Evolutionary conservation across 2,329 filamentous ascomycete genomes (phyloP).

Genomic region (Cyclaneusma minus): DNA sequence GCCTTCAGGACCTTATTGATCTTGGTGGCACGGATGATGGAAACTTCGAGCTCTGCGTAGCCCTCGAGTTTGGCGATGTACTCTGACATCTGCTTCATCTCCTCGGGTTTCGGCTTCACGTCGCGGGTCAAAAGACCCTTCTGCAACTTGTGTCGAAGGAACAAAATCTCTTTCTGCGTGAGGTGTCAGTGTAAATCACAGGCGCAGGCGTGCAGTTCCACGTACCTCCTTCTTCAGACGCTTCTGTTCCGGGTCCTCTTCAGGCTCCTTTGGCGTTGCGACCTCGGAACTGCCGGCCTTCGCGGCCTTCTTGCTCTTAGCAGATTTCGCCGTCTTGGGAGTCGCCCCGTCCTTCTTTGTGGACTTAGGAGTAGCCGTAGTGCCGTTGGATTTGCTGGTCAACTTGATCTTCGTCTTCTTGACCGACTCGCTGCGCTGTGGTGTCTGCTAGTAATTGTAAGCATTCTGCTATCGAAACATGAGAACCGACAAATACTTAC

Average conservation of each 20-base stretch:
- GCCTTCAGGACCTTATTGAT: conserved; percentile 98
- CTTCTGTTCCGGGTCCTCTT: conserved; percentile 41
- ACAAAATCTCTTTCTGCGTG: conserved; percentile 61
- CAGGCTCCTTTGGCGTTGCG: conserved; percentile 34
- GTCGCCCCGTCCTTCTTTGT: conserved; percentile 23
- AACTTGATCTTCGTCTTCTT: conserved; percentile 55
- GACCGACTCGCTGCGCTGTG: conserved; percentile 42
- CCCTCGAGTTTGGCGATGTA: conserved; percentile 70
- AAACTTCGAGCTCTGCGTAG: conserved; percentile 67
- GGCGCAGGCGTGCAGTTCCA: conserved; percentile 6
- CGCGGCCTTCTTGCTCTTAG: conserved; percentile 38
- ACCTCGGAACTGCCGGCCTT: conserved; percentile 42
- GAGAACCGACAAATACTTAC: conserved; percentile 24
- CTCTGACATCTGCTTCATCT: conserved; percentile 66
- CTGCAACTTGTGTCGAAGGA: conserved; percentile 85
- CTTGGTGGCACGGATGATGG: conserved; percentile 82
- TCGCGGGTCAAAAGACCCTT: conserved; percentile 83
- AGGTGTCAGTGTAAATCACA: conserved; percentile 19
- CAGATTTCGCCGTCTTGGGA: conserved; percentile 38
- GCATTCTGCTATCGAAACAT: neutral
- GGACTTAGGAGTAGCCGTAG: conserved; percentile 20
- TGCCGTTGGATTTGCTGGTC: conserved; percentile 42
- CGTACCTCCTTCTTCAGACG: conserved; percentile 42
- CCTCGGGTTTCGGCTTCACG: conserved; percentile 69
- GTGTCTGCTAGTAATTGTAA: conserved; percentile 26